Evolutionary conservation across 768 basidiomycete genomes (phyloP).

Genomic region (Leccinum ochraceum): DNA sequence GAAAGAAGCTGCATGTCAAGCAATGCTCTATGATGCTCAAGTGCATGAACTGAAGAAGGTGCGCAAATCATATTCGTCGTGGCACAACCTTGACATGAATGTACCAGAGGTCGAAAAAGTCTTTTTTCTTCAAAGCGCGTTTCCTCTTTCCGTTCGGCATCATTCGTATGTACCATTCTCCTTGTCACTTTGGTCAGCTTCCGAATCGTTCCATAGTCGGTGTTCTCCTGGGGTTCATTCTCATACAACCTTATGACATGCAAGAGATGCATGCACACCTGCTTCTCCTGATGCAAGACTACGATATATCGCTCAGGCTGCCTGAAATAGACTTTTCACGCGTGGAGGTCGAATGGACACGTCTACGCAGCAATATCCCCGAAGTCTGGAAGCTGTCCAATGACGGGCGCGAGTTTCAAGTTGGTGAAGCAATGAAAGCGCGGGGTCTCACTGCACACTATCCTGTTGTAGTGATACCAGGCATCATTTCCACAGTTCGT

Average conservation of each 20-base stretch:
- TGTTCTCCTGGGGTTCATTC: conserved; percentile 57
- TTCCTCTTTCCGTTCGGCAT: conserved; percentile 77
- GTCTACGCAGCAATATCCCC: conserved; percentile 66
- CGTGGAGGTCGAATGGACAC: conserved; percentile 71
- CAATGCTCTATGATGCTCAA: conserved; percentile 28
- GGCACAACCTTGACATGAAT: background rate
- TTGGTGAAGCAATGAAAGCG: conserved; percentile 65
- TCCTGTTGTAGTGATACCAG: conserved; percentile 86
- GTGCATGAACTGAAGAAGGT: conserved; percentile 28
- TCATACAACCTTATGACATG: conserved; percentile 67
- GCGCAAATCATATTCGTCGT: background rate
- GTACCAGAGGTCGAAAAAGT: conserved; percentile 16
- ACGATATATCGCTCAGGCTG: conserved; percentile 64
- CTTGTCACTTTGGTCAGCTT: background rate
- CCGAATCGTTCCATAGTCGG: conserved; percentile 50
- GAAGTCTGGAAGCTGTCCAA: conserved; percentile 82
- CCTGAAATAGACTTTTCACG: conserved; percentile 67
- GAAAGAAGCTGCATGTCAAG: conserved; percentile 25
- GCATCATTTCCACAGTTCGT: conserved; percentile 83
- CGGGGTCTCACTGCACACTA: conserved; percentile 67
- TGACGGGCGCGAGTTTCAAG: conserved; percentile 79
- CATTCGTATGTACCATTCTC: conserved; percentile 42
- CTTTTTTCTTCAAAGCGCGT: conserved; percentile 35
- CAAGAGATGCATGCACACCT: conserved; percentile 70
- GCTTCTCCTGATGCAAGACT: conserved; percentile 64